Evolutionary conservation across 2,329 filamentous ascomycete genomes (phyloP).

Genomic region (Botryotinia narcissicola): DNA sequence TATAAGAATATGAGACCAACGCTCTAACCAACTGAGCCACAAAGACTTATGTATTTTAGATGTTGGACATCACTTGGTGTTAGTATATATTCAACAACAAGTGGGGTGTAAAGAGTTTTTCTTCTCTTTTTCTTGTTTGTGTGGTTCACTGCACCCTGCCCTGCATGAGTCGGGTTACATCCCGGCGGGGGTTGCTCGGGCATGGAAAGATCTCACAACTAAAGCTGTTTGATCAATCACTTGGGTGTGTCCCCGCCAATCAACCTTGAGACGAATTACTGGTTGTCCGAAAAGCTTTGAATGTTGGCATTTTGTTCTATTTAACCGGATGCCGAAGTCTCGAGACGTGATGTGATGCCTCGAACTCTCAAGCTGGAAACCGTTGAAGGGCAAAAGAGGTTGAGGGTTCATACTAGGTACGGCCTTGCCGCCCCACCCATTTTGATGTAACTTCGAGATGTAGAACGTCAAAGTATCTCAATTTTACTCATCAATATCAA

Average conservation of each 20-base stretch:
- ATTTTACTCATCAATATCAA: neutral
- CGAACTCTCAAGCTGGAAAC: neutral
- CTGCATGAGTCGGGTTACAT: neutral
- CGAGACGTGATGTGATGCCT: neutral
- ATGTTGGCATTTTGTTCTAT: neutral
- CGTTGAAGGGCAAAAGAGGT: neutral
- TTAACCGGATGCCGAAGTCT: neutral
- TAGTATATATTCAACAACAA: fast-evolving
- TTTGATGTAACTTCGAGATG: neutral
- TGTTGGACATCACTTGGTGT: no score
- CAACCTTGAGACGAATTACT: neutral
- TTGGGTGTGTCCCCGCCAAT: neutral
- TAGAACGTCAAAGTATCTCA: neutral
- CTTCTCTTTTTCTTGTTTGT: neutral
- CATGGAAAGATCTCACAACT: neutral
- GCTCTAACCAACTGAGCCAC: conserved; percentile 47
- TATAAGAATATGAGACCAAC: conserved; percentile 41
- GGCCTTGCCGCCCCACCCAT: neutral
- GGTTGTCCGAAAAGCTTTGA: no score
- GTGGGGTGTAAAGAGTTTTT: neutral
- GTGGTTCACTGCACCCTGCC: neutral
- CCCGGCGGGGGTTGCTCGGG: neutral
- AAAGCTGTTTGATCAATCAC: neutral
- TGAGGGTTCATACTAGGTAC: neutral
- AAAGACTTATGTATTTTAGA: no score